These are phyloP conservation scores for Willaertia magna DNA, from an alignment of 208 protist species.

Conservation along the genomic window DNA sequence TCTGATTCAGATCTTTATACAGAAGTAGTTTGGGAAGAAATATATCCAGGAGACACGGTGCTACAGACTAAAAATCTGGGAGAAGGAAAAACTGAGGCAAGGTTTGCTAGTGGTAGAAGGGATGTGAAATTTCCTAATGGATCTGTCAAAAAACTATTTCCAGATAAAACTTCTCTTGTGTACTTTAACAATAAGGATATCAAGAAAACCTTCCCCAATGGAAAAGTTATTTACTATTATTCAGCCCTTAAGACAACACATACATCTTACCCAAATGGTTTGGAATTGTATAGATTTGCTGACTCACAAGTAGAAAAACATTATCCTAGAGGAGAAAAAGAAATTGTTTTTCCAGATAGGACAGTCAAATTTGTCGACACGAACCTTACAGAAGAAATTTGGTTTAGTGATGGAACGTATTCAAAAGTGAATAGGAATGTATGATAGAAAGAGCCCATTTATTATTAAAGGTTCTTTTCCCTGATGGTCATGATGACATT, in stretches of 20 bases:
- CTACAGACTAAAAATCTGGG: not conserved
- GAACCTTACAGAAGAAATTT: conserved; percentile 54
- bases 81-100: not conserved
- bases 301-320: conserved; percentile 72
- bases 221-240: conserved; percentile 78
- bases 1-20: not conserved
- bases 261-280: conserved; percentile 58
- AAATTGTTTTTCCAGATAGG: conserved; percentile 78
- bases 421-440: too few relatives aligned
- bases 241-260: conserved; percentile 70
- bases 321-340: conserved; percentile 65
- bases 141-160: conserved; percentile 65
- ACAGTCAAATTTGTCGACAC: conserved; percentile 63
- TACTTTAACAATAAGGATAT: conserved; percentile 77
- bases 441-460: too few relatives aligned
- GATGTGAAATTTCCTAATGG: conserved; percentile 76
- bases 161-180: conserved; percentile 56
- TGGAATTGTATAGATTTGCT: conserved; percentile 71
- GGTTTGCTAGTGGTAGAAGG: conserved; percentile 52
- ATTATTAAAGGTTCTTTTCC: too few relatives aligned
- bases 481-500: too few relatives aligned
- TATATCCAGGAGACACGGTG: not conserved
- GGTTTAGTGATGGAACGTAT: not conserved
- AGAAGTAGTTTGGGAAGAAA: not conserved
- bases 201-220: conserved; percentile 66